Percentiles rank a stretch among this genome's conserved stretches.
Conservation (phyloP, 495 filamentous ascomycete genomes). For the Penicillium dipodomyicola region DNA sequence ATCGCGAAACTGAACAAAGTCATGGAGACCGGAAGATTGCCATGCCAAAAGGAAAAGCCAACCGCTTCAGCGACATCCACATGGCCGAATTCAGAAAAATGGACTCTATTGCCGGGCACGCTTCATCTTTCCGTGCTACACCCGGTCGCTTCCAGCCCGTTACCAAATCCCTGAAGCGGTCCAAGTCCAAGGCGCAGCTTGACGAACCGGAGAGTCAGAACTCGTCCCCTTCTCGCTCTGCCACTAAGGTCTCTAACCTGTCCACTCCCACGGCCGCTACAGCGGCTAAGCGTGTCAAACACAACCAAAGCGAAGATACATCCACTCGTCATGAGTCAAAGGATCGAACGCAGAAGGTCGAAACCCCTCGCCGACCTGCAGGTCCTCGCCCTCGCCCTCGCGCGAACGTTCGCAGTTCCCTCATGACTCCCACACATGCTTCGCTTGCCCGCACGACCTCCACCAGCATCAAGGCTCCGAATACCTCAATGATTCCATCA, state of each 20-base stretch:
- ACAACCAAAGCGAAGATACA: constrained; percentile 55
- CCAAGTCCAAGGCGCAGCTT: constrained; percentile 70
- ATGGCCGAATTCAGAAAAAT: constrained; percentile 92
- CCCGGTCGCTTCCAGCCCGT: constrained; percentile 56
- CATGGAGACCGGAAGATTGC: constrained; percentile 67
- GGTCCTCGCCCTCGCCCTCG: constrained; percentile 37
- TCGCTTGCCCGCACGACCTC: constrained; percentile 60
- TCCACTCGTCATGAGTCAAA: constrained; percentile 45
- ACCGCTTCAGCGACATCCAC: constrained; percentile 77
- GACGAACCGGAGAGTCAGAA: constrained; percentile 50
- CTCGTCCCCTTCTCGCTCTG: constrained; percentile 37
- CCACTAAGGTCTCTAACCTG: constrained; percentile 36
- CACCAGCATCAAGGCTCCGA: constrained; percentile 56
- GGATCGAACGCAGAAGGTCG: constrained; percentile 21
- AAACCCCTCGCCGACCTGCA: constrained; percentile 43
- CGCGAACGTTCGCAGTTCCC: constrained; percentile 40
- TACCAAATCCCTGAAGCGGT: constrained; percentile 63
- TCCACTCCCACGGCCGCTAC: constrained; percentile 20
- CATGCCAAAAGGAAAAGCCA: constrained; percentile 69
- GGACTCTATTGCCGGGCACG: constrained; percentile 87
- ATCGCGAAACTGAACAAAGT: constrained; percentile 33
- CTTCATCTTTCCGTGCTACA: constrained; percentile 71
- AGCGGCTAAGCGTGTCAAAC: constrained; percentile 64
- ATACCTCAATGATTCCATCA: constrained; percentile 55
- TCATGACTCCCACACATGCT: constrained; percentile 80